phyloP scores from a whole-genome alignment of 2,329 filamentous ascomycete species.

The Colletotrichum graminicola region DNA sequence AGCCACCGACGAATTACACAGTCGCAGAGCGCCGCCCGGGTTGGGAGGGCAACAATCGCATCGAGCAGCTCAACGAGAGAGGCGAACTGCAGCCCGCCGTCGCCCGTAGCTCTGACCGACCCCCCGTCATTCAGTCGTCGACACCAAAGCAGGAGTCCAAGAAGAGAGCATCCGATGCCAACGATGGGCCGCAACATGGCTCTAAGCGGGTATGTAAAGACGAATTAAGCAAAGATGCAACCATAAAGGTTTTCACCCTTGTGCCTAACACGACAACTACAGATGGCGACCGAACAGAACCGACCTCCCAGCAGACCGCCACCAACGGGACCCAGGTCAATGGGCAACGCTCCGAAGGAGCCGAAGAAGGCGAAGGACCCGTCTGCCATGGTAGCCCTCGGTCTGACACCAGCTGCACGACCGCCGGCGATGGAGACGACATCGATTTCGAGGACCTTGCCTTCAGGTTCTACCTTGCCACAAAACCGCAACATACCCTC shows the following conservation, averaged over 20 bases:
- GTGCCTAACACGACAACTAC: constrained; percentile 27
- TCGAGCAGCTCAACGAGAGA: constrained; percentile 48
- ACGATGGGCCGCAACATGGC: constrained; percentile 49
- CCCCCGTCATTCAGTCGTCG: constrained; percentile 57
- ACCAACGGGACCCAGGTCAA: constrained; percentile 42
- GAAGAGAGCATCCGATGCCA: constrained; percentile 59
- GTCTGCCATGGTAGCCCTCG: constrained; percentile 65
- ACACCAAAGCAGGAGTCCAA: constrained; percentile 47
- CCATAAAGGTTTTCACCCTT: neutral
- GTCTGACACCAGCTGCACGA: constrained; percentile 60
- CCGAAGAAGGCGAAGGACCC: constrained; percentile 56
- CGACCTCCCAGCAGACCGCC: constrained; percentile 31
- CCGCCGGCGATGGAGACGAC: constrained; percentile 49
- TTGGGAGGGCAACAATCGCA: constrained; percentile 33
- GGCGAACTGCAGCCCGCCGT: constrained; percentile 45
- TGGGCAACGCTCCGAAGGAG: constrained; percentile 37
- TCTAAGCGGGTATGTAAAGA: constrained; percentile 57
- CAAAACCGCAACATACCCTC: constrained; percentile 29
- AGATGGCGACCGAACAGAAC: constrained; percentile 41
- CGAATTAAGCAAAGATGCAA: constrained; percentile 1
- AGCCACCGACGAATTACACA: constrained; percentile 5
- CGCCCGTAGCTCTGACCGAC: constrained; percentile 35
- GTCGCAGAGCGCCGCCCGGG: constrained; percentile 18
- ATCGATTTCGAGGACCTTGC: constrained; percentile 34
- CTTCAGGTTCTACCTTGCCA: constrained; percentile 14